Conservation (phyloP, 2,329 filamentous ascomycete genomes). For the Penicillium italicum region DNA sequence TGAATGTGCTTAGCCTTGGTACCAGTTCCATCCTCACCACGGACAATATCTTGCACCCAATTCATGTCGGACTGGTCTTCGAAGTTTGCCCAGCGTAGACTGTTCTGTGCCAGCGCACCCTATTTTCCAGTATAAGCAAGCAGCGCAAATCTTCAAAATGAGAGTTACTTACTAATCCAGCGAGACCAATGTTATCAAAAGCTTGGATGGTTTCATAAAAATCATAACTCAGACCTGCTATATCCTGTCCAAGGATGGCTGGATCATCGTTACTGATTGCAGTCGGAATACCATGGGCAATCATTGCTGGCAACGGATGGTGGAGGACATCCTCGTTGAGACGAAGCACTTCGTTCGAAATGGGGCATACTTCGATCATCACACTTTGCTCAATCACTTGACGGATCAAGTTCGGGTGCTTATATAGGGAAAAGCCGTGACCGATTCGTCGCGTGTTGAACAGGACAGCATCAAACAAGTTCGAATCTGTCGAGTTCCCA, state of each 20-base stretch:
- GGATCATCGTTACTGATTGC: conserved; percentile 86
- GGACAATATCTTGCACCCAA: conserved; percentile 70
- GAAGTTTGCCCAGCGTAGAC: conserved; percentile 78
- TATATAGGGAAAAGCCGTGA: conserved; percentile 80
- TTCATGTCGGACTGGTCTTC: conserved; percentile 68
- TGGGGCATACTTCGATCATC: conserved; percentile 80
- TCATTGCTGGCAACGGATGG: conserved; percentile 75
- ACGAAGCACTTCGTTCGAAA: conserved; percentile 82
- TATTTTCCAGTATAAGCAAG: neutral
- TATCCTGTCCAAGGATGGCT: conserved; percentile 78
- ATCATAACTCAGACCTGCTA: conserved; percentile 78
- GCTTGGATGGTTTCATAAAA: conserved; percentile 90
- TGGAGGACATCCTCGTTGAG: conserved; percentile 70
- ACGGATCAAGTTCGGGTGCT: conserved; percentile 80
- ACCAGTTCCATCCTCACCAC: conserved; percentile 65
- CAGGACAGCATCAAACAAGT: conserved; percentile 81
- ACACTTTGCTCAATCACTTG: conserved; percentile 84
- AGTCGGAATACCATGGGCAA: conserved; percentile 77
- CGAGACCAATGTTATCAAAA: conserved; percentile 71
- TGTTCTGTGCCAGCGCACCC: conserved; percentile 73
- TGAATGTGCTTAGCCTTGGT: conserved; percentile 67
- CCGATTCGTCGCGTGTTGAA: conserved; percentile 82
- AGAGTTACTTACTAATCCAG: neutral
- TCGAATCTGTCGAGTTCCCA: conserved; percentile 70
- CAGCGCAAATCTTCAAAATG: neutral